Evolutionary conservation across 1,284 basidiomycete species (phyloP), one percentile per base, ranked within the genome.

Genomic region (Gomphus bonarii): DNA sequence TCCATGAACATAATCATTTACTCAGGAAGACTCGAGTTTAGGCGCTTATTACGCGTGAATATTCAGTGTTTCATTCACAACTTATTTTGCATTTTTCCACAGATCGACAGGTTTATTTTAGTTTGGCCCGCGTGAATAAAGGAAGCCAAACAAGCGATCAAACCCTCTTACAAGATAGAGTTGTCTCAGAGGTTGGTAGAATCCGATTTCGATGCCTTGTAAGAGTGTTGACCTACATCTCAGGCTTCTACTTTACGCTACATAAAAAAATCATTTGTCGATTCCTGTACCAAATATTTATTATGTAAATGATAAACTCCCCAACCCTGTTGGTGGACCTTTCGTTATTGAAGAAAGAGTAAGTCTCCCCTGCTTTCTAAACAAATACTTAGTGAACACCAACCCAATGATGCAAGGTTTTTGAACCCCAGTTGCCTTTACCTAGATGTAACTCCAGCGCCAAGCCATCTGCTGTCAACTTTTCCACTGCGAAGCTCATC

Each of bases 271-370:
- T n/a, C 30, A 50, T 25, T 33, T 38, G n/a, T 33, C 48, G 18
- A 20, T 50, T 38, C 48, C 48, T 25, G 48, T 50, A 33, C 48
- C 48, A 18, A 33, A 20, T 7, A 25, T 50, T 20, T 50, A 50
- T 25, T 9, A 18, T n/a, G 35, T 38, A 50, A 50, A 33, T 25
- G 48, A 33, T 33, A 30, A 50, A 28, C 25, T 38, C 22, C 31
- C 30, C 22, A 50, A 50, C 48, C 22, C 48, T 33, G 48, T 50
- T 38, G 48, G 48, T 22, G 48, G 18, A 28, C 48, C n/a, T 38
- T 50, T 50, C 48, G 30, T 50, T n/a, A 50, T 50, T 38, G 48
- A 50, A 30, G 48, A 50, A 30, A 18, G 48, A 50, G 48, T 50
- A 31, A 33, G n/a, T 1, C 48, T 1, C 22, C 38, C 38, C 14